Evolutionary conservation across 1,284 basidiomycete genomes (phyloP).

Genomic region (Hymenochaete sp.): DNA sequence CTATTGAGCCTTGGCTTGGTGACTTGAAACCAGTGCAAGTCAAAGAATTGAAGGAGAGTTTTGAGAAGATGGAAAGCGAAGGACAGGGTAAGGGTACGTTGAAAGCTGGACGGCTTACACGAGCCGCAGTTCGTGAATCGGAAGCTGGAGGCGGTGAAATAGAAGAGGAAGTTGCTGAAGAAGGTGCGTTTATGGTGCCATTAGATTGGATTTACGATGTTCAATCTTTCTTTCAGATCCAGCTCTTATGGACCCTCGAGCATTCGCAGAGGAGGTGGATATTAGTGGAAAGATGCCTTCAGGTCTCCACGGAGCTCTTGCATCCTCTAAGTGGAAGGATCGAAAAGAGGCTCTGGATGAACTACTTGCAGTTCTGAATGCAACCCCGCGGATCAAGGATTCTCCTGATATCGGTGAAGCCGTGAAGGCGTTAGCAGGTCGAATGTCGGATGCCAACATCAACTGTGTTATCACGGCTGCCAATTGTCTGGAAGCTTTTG

Average conservation of each 20-base stretch:
- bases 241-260: constrained; percentile 67
- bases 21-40: constrained; percentile 98
- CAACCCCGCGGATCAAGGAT: constrained; percentile 74
- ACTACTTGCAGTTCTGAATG: constrained; percentile 62
- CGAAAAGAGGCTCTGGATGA: constrained; percentile 89
- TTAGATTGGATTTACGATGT: constrained; percentile 14
- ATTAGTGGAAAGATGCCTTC: constrained; percentile 69
- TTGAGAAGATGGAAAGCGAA: constrained; percentile 76
- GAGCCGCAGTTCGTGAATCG: constrained; percentile 68
- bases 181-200: constrained; percentile 21
- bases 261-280: constrained; percentile 79
- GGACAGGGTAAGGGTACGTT: constrained; percentile 76
- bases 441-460: constrained; percentile 90
- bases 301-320: constrained; percentile 65
- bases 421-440: constrained; percentile 67
- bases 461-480: constrained; percentile 91
- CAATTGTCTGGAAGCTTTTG: constrained; percentile 78
- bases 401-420: constrained; percentile 67
- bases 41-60: constrained; percentile 90
- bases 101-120: constrained; percentile 75
- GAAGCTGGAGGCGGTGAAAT: constrained; percentile 44
- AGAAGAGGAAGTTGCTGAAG: constrained; percentile 32
- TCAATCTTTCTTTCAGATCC: constrained; percentile 27
- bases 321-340: constrained; percentile 97
- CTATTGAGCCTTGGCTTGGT: constrained; percentile 79